Base-by-base conservation (phyloP, 345 rosid genomes). In the Boechera stricta region DNA sequence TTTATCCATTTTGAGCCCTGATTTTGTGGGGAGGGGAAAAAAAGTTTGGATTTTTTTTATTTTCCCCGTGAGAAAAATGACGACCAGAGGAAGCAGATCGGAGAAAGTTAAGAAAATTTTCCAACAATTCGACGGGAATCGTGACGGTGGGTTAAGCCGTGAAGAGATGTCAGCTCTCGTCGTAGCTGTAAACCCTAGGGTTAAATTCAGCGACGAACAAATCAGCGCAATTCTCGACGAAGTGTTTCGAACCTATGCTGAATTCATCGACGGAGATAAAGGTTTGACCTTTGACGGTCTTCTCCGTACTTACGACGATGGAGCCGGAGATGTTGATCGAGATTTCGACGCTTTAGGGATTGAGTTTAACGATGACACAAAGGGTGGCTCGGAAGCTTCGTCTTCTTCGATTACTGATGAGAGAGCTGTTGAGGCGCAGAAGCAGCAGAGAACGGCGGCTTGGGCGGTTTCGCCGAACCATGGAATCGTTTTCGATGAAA, bases 391-490 rank as follows among this genome's bases (percentile, higher is more conserved):
- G 13, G 96, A 90, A 41, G 97, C 93, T 28, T 92, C 98, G 36
- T 88, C 98, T 4, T 90, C 97, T 35, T 90, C 90, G 16, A 81
- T 91, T 74, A 80, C 82, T 5, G 99, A 95, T 1, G 97, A 90
- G 82, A 83, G 93, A 74, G 79, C 77, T 15, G 69, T 85, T 1
- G 99, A 91, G 51, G 83, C 90, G 2, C 97, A 95, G 82, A 95
- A 89, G 87, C 89, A 89, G 75, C 96, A 89, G 87, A 80, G 99
- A 79, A 88, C 96, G 5, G 94, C 94, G 0, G 97, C 93, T 18
- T 92, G 98, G 98, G 99, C 98, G 2, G 96, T 87, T 47, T 95
- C 97, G 11, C 98, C 99, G 3, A 90, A 91, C 57, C 98, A 92
- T 59, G 99, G 99, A 10, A 92, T 95, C 26, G 94, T 95, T 4